Evolutionary conservation across 1,284 basidiomycete genomes (phyloP).

Genomic region (Trametes polyzona): DNA sequence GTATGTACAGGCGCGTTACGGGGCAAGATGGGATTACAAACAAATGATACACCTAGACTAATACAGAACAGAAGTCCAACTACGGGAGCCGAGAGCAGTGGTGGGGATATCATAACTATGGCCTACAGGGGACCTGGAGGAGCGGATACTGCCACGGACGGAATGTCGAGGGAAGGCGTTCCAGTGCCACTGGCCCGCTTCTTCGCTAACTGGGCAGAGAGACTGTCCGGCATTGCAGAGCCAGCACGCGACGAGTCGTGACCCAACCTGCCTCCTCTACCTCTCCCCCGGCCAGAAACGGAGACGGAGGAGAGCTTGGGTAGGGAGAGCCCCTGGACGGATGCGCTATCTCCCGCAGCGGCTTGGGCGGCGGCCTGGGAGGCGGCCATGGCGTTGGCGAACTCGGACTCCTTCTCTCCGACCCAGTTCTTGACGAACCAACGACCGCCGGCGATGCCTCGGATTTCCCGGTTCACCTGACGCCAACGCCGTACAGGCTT

Average conservation of each 20-base stretch:
- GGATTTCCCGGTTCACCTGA: constrained; percentile 69
- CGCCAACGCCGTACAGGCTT: constrained; percentile 72
- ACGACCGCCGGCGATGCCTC: constrained; percentile 77
- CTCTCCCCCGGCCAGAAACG: constrained; percentile 19
- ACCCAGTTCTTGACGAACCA: constrained; percentile 79
- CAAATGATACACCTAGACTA: background rate
- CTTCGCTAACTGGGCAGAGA: constrained; percentile 22
- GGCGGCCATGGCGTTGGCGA: constrained; percentile 40
- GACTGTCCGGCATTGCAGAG: constrained; percentile 22
- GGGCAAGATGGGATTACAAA: background rate
- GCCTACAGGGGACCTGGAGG: constrained; percentile 9
- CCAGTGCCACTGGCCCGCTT: constrained; percentile 22
- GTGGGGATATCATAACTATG: background rate
- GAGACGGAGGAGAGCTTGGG: constrained; percentile 26
- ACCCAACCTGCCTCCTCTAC: constrained; percentile 17
- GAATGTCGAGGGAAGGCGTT: constrained; percentile 19
- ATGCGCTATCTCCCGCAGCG: constrained; percentile 15
- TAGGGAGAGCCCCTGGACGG: constrained; percentile 20
- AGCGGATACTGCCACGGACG: constrained; percentile 10
- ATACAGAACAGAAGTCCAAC: background rate
- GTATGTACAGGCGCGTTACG: background rate
- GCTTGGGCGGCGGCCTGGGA: constrained; percentile 25
- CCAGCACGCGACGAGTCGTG: constrained; percentile 25
- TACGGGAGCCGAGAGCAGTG: background rate
- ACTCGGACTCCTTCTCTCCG: constrained; percentile 77